Evolutionary conservation across 1,284 basidiomycete species (phyloP).

Genomic region (Rugosomyces carneus): DNA sequence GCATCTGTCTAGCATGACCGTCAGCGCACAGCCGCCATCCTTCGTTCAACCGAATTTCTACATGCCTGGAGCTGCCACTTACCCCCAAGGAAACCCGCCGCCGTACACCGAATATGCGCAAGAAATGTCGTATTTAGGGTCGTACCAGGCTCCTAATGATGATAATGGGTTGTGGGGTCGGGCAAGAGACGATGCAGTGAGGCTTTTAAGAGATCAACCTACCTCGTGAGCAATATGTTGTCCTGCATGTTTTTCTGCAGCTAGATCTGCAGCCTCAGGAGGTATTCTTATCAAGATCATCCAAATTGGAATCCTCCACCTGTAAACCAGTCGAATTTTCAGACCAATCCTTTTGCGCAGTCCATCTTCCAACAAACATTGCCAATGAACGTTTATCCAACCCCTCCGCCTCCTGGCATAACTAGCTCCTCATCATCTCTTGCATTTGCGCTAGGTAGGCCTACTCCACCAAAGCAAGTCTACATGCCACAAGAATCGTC

Average conservation of each 20-base stretch:
- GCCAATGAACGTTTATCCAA: conserved; percentile 57
- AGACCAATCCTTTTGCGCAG: conserved; percentile 50
- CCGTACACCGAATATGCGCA: conserved; percentile 54
- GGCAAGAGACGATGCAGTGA: conserved; percentile 45
- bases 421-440: conserved; percentile 64
- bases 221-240: conserved; percentile 31
- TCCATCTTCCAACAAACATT: conserved; percentile 55
- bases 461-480: conserved; percentile 22
- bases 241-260: conserved; percentile 16
- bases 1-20: conserved; percentile 54
- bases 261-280: conserved; percentile 19
- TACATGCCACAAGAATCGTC: conserved; percentile 53
- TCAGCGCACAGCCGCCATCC: conserved; percentile 50
- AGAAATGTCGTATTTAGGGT: conserved; percentile 43
- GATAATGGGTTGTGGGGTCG: conserved; percentile 49
- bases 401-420: conserved; percentile 59
- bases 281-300: conserved; percentile 36
- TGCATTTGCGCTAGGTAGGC: conserved; percentile 60
- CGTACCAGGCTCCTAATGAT: conserved; percentile 30
- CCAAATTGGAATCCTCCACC: conserved; percentile 29
- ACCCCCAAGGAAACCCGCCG: conserved; percentile 41
- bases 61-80: conserved; percentile 28
- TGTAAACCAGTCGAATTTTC: conserved; percentile 37
- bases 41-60: conserved; percentile 57
- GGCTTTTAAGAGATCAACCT: conserved; percentile 42